Percentiles rank a stretch among this genome's conserved stretches.
These are phyloP conservation scores for Fusarium sp. DNA, from an alignment of 2,329 filamentous ascomycete species.

Conservation along the genomic window DNA sequence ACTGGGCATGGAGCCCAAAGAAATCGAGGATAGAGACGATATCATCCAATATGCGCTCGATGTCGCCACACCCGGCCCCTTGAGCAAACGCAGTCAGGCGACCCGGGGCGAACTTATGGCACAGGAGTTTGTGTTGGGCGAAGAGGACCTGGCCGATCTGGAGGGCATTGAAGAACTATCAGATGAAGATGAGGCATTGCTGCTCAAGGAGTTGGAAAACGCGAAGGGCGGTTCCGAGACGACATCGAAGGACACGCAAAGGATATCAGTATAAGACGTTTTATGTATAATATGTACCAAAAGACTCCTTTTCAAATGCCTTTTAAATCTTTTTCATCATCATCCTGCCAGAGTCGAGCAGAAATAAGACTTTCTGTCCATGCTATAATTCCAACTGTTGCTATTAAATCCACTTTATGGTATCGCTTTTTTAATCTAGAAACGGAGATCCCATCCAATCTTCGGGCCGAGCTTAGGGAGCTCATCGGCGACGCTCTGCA, in stretches of 20 bases:
- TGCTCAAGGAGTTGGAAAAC: constrained; percentile 50
- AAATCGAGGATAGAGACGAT: constrained; percentile 52
- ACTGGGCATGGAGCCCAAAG: constrained; percentile 67
- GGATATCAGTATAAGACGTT: constrained; percentile 41
- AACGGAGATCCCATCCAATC: constrained; percentile 80
- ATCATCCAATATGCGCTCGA: constrained; percentile 56
- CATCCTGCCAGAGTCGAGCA: constrained; percentile 33
- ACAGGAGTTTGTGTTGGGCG: constrained; percentile 61
- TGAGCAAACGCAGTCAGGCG: constrained; percentile 51
- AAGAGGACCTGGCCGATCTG: constrained; percentile 52
- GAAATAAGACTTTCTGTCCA: constrained; percentile 26
- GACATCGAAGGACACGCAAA: constrained; percentile 15
- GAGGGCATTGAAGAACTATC: constrained; percentile 55
- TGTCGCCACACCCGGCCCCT: constrained; percentile 54
- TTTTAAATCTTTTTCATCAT: constrained; percentile 39
- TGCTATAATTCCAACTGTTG: constrained; percentile 25
- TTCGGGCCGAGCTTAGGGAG: constrained; percentile 86
- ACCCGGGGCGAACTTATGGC: constrained; percentile 54
- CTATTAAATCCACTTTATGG: constrained; percentile 29
- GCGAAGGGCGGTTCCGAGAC: constrained; percentile 34
- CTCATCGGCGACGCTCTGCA: constrained; percentile 97
- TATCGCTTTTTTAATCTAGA: constrained; percentile 49
- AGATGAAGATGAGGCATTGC: constrained; percentile 51
- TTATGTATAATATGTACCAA: constrained; percentile 47
- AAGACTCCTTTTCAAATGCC: constrained; percentile 42